Evolutionary conservation across 345 rosid genomes (phyloP).

Genomic region (Populus nigra): DNA sequence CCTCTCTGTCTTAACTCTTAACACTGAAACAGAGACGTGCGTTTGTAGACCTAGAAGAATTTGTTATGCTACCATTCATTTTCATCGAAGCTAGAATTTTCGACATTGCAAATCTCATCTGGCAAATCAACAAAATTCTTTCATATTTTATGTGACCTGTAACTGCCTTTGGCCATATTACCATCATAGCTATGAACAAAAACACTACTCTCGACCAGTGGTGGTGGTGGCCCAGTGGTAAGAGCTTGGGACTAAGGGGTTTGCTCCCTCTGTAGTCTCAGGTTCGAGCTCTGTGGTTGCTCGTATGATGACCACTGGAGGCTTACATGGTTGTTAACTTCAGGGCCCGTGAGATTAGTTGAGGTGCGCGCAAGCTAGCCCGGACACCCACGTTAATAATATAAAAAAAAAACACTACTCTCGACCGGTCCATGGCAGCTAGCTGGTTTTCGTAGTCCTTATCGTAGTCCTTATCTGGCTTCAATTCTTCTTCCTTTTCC

Average conservation of each 20-base stretch:
- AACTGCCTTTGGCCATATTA: slow-evolving; percentile 76
- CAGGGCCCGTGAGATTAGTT: too few relatives aligned
- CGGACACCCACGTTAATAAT: too few relatives aligned
- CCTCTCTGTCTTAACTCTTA: too few relatives aligned
- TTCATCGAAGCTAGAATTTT: background rate
- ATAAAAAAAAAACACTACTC: slow-evolving; percentile 62
- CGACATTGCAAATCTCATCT: background rate
- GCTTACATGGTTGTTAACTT: too few relatives aligned
- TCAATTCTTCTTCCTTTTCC: slow-evolving; percentile 56
- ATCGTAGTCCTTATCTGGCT: background rate
- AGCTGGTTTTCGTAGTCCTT: too few relatives aligned
- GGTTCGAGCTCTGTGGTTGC: too few relatives aligned
- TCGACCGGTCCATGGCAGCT: slow-evolving; percentile 44
- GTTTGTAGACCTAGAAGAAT: background rate
- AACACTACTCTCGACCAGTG: slow-evolving; percentile 59
- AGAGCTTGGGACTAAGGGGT: too few relatives aligned
- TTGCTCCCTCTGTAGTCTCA: too few relatives aligned
- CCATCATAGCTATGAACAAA: slow-evolving; percentile 67
- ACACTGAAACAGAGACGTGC: background rate
- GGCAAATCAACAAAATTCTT: background rate
- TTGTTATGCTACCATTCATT: background rate
- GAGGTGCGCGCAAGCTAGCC: too few relatives aligned
- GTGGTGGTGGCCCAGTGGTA: too few relatives aligned
- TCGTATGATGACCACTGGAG: too few relatives aligned
- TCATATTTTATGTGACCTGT: slow-evolving; percentile 67